Base-by-base conservation (phyloP, 768 basidiomycete species). In the Rhodosporidiobolus odoratus region DNA sequence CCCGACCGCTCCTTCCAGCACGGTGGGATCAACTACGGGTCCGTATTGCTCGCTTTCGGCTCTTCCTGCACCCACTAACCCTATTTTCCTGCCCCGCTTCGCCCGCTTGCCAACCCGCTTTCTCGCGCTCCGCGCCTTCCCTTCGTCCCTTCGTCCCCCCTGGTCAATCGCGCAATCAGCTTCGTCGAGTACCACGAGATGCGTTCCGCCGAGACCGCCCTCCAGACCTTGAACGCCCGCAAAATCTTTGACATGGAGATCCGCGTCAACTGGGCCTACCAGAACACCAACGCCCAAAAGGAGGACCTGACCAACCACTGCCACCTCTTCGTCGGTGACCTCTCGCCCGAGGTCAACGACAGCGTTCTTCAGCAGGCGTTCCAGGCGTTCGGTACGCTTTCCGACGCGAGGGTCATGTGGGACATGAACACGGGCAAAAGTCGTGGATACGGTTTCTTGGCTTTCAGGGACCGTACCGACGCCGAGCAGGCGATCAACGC, bases 161-260 rank as follows among this genome's bases (percentile, higher is more conserved):
- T n/a, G n/a, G n/a, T n/a, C n/a, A n/a, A n/a, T n/a, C n/a, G n/a
- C n/a, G n/a, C n/a, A n/a, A n/a, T 30, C 60, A 69, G 71, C 30
- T 75, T 78, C 47, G 94, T 98, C 81, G 96, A 99, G 82, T 99
- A 97, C 83, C 89, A 91, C 80, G 93, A 97, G 80, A 94, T 98
- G 91, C 89, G 92, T 73, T 91, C 93, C 45, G 96, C 96, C 45
- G 96, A 99, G 82, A 97, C 96, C 59, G 96, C 96, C n/a, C 84
- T 99, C 43, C 90, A 93, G 82, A 97, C 96, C 53, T 86, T 99
- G 77, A 98, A 98, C 80, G 96, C 96, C 56, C 90, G 96, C 79
- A 96, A 97, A 84, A 98, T 99, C 78, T 99, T 98, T 77, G 96
- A 99, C 82, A 96, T 96, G 47, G 96, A 99, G 82, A 94, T 99